Evolutionary conservation across 257 asterid species (phyloP), one percentile per base, ranked within the genome.

Genomic region (Scutellaria baicalensis): DNA sequence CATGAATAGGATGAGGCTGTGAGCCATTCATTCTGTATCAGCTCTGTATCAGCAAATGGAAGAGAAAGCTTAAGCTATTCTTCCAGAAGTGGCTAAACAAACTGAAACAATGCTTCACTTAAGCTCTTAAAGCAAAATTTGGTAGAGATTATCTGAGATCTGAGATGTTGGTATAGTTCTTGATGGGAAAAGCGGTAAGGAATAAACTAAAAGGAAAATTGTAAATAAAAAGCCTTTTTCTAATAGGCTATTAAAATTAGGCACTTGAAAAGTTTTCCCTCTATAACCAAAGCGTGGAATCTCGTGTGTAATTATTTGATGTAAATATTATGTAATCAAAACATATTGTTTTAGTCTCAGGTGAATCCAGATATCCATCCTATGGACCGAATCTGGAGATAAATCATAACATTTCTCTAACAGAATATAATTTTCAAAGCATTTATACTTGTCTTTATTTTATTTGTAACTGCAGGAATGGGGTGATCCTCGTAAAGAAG

Each of bases 401-500:
- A 9, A 20, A 52, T 20, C 59, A 13, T 3, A 9, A 52, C 44
- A 13, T 56, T 70, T 54, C n/a, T 50, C 36, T 9, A 55, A 39
- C 44, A 21, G 75, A 36, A 42, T 36, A 43, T 60, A 56, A 42
- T 17, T 52, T 16, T 61, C 75, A 42, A 63, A 52, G 44, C 39
- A 62, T 50, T 8, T 51, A 62, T 57, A 27, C 71, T 72, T 36
- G 12, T 70, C 62, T 71, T 67, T 74, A 50, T 66, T 72, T 38
- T 80, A 49, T 74, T 60, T 71, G 64, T 69, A 70, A 72, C 68
- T 74, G 71, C 90, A 93, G 99, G 99, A 93, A 84, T 91, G 97
- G 99, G 96, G 97, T 54, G 99, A 93, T 82, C 99, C 99, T 73
- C 94, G 97, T 36, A 80, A 87, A 75, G 89, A 93, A 71, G 96